Percentiles rank a stretch among this genome's conserved stretches.
Conservation (phyloP, 2,329 filamentous ascomycete genomes). For the Pseudogymnoascus sp. region DNA sequence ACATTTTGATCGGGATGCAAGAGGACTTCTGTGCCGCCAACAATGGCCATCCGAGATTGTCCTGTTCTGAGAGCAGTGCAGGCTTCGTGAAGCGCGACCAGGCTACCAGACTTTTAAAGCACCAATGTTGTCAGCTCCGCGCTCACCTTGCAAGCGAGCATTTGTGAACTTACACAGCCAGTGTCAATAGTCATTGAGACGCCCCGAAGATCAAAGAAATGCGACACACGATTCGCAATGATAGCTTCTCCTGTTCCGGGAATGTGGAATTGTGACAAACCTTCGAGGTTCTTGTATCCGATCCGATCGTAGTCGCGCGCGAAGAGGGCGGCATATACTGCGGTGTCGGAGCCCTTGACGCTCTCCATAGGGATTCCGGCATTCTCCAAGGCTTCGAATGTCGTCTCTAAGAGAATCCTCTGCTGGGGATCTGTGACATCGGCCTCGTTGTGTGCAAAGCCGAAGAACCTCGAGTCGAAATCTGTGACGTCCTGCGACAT, state of each 20-base stretch:
- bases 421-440: conserved; percentile 27
- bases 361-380: conserved; percentile 13
- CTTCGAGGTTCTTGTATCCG: conserved; percentile 17
- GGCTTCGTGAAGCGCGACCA: conserved; percentile 45
- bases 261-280: conserved; percentile 15
- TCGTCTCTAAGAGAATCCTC: conserved; percentile 21
- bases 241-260: conserved; percentile 3
- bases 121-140: background rate
- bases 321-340: background rate
- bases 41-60: conserved; percentile 21
- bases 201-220: conserved; percentile 18
- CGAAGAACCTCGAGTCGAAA: conserved; percentile 19
- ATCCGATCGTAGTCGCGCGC: background rate
- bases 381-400: conserved; percentile 23
- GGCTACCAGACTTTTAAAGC: conserved; percentile 27
- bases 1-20: conserved; percentile 13
- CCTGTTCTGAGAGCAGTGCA: conserved; percentile 27
- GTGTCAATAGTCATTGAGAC: conserved; percentile 15
- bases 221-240: conserved; percentile 18
- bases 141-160: background rate
- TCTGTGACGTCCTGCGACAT: conserved; percentile 12
- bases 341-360: conserved; percentile 8
- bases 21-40: conserved; percentile 13
- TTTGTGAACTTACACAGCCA: conserved; percentile 6
- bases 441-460: conserved; percentile 11